Base-by-base conservation (phyloP, 1,284 basidiomycete species). In the Malassezia vespertilionis region DNA sequence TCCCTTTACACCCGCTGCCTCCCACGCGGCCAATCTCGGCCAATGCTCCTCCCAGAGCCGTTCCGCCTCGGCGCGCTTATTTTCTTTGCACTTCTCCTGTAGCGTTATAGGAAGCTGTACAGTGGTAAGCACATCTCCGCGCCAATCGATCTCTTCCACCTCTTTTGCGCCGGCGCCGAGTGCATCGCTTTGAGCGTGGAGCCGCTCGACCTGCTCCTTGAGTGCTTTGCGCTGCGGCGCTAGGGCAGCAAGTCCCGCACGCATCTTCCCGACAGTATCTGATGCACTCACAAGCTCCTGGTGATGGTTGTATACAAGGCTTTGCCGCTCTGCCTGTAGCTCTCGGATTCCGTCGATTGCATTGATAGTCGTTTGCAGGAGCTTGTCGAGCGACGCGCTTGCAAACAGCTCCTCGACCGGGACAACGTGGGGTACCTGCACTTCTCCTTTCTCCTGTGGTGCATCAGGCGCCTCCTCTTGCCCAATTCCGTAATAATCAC, bases 221-320 rank as follows among this genome's bases (percentile, higher is more conserved):
- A 52, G 18, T 10, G 24, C n/a, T 1, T 33, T 20, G 14, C 28
- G 40, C 8, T 5, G 31, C 11, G 28, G 12, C 1, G 7, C 18
- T 11, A 53, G 33, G 6, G 23, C 31, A 14, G 28, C 36, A 24
- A 51, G 21, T 5, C 43, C 44, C 3, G 7, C 5, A 20, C 80
- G 33, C 72, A 87, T 86, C 18, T 82, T 80, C 50, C 81, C 80
- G 54, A 91, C 90, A 5, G 88, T 91, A 61, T 88, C 86, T 56
- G 83, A 86, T 1, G 87, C 88, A 1, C 84, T 83, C 37, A 91
- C 88, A 17, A 91, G 79, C 62, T 91, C 87, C 57, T 89, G 86
- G 63, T 91, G 87, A 61, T 91, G 87, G 58, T 91, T 89, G 69
- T 91, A 91, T 3, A 91, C 88, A 30, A 91, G 74, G 17, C 83